Evolutionary conservation across 75 land plant genomes (phyloP), one percentile per base, ranked within the genome.

Genomic region (Ceratopteris richardii): DNA sequence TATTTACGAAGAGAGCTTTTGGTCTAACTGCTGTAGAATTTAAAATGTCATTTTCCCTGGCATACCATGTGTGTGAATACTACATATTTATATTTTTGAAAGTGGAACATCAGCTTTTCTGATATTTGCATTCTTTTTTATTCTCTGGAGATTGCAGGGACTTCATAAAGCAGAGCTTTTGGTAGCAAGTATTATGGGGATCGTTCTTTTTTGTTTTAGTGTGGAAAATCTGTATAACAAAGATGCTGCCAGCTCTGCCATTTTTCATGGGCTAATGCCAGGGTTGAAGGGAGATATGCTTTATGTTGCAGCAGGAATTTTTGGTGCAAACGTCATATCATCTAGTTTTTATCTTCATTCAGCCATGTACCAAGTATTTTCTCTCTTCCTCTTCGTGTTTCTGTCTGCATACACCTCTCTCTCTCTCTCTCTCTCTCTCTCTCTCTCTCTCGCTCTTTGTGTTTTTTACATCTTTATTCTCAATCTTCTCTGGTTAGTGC

Each of bases 311-410:
- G 81, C 91, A 69, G 76, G 80, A 63, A 66, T 94, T 55, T 75
- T 94, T 44, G 98, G 98, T 44, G 84, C 98, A 44, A 85, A 62
- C 62, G 75, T 89, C 29, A 73, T 86, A 74, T 84, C 96, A 51
- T 85, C 82, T 58, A 94, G 81, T 51, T 81, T 94, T 65, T 94
- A 86, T 56, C 75, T 90, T 21, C 87, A 94, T 61, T 94, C 98
- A 76, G 87, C 21, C 29, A 89, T 70, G 85, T 80, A 19, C 77
- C 22, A 79, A 84, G 98, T 84, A 73, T 19, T 60, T 18, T 28
- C 56, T 37, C 29, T 46, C 16, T 23, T 7, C 16, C 56, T 21
- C 26, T 13, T 4, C 24, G 7, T 16, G 12, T 16, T 23, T 54
- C n/a, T 31, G 2, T 58, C 16, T 29, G n/a, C n/a, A n/a, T n/a